These are phyloP conservation scores for Diaporthe aspalathi DNA, from an alignment of 2,329 filamentous ascomycete species.

Conservation along the genomic window DNA sequence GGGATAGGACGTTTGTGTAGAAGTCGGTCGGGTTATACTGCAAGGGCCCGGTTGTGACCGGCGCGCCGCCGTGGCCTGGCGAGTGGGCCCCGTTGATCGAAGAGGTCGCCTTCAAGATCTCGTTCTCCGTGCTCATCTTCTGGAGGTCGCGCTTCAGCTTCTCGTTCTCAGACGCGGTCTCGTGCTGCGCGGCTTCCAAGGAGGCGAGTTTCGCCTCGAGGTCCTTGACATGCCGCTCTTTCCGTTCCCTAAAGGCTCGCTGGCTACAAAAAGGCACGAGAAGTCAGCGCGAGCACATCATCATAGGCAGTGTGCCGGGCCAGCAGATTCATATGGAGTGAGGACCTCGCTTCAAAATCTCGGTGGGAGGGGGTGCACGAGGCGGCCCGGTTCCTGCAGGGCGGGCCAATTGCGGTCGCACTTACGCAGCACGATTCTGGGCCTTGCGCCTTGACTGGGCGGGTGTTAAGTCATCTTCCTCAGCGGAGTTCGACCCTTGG, in stretches of 20 bases:
- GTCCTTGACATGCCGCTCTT: slow-evolving; percentile 91
- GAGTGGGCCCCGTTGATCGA: slow-evolving; percentile 52
- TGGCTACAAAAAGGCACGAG: slow-evolving; percentile 68
- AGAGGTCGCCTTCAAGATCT: slow-evolving; percentile 87
- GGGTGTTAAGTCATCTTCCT: slow-evolving; percentile 65
- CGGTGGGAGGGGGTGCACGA: background rate
- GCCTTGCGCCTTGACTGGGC: slow-evolving; percentile 70
- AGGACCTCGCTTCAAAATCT: background rate
- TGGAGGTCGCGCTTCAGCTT: slow-evolving; percentile 86
- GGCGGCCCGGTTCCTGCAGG: background rate
- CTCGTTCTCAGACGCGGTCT: slow-evolving; percentile 85
- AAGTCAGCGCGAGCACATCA: slow-evolving; percentile 25
- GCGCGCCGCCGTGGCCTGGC: slow-evolving; percentile 56
- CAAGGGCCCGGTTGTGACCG: slow-evolving; percentile 74
- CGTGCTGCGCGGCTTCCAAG: slow-evolving; percentile 79
- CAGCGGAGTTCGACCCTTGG: slow-evolving; percentile 65
- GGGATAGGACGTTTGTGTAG: slow-evolving; percentile 70
- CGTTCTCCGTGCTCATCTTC: slow-evolving; percentile 88
- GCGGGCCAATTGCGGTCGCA: slow-evolving; percentile 41
- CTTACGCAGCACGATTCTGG: slow-evolving; percentile 72
- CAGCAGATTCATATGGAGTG: background rate
- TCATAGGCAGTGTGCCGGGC: background rate
- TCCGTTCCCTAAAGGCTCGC: slow-evolving; percentile 94
- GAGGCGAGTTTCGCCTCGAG: slow-evolving; percentile 85
- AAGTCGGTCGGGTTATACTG: slow-evolving; percentile 79